Percentiles rank a stretch among this genome's conserved stretches.
These are phyloP conservation scores for Carallia pectinifolia DNA, from an alignment of 345 rosid species.

Conservation along the genomic window DNA sequence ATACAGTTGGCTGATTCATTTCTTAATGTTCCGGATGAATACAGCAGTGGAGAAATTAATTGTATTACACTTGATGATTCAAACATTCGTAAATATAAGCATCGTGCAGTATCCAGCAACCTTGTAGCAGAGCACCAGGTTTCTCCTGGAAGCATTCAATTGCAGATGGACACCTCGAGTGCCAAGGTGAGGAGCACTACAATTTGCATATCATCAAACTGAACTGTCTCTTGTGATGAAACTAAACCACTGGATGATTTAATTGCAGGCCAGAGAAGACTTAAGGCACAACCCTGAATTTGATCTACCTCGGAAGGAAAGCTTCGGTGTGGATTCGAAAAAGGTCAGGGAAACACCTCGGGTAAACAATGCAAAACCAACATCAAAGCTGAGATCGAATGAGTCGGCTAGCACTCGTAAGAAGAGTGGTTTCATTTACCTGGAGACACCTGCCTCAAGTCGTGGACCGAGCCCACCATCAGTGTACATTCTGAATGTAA, in stretches of 20 bases:
- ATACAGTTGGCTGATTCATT: conserved; percentile 7
- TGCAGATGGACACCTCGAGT: background rate
- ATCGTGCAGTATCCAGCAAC: conserved; percentile 12
- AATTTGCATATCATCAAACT: background rate
- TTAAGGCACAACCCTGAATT: background rate
- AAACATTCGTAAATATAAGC: background rate
- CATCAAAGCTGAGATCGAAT: background rate
- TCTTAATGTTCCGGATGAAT: background rate
- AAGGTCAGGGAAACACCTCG: background rate
- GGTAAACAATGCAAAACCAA: background rate
- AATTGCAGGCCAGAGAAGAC: conserved; percentile 10
- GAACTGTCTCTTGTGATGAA: background rate
- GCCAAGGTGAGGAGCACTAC: conserved; percentile 9
- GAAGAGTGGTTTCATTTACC: conserved; percentile 7
- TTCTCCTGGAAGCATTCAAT: background rate
- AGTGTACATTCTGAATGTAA: conserved; percentile 12
- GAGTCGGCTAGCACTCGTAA: background rate
- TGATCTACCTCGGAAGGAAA: background rate
- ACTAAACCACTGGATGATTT: background rate
- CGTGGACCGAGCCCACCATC: conserved; percentile 11
- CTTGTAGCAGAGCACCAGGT: conserved; percentile 3
- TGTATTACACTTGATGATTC: background rate
- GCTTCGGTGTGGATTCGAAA: background rate
- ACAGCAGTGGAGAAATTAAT: background rate
- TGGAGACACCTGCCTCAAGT: conserved; percentile 9